These are phyloP conservation scores for Madurella fahalii DNA, from an alignment of 2,329 filamentous ascomycete species.

Conservation along the genomic window DNA sequence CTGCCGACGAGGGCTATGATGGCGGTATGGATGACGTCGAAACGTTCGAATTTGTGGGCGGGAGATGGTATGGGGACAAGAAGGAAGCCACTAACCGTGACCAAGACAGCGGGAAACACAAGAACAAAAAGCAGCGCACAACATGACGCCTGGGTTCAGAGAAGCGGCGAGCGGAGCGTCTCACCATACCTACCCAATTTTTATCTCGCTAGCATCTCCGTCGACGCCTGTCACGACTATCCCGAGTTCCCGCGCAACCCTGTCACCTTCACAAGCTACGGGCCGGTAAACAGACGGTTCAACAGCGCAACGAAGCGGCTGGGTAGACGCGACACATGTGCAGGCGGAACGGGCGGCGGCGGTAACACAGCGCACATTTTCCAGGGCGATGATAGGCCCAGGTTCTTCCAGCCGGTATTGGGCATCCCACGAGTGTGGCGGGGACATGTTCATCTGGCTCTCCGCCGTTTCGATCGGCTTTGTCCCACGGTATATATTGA, in stretches of 20 bases:
- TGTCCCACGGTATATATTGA: not conserved
- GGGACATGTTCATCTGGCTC: not conserved
- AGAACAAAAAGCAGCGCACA: slow-evolving; percentile 24
- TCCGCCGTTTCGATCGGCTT: not conserved
- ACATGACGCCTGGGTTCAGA: slow-evolving; percentile 4
- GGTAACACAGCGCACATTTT: too few relatives aligned
- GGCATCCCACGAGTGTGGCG: not conserved
- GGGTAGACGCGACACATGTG: too few relatives aligned
- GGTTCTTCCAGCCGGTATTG: too few relatives aligned
- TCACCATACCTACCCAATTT: not conserved
- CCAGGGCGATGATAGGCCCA: too few relatives aligned
- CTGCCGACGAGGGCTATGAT: slow-evolving; percentile 34
- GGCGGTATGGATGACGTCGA: slow-evolving; percentile 7
- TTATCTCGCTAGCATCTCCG: not conserved
- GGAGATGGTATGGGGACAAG: slow-evolving; percentile 2
- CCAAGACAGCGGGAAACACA: slow-evolving; percentile 18
- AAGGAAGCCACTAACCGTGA: slow-evolving; percentile 17
- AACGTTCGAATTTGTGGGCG: slow-evolving; percentile 9
- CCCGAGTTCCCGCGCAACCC: too few relatives aligned
- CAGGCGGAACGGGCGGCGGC: too few relatives aligned
- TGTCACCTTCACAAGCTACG: too few relatives aligned
- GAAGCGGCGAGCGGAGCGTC: too few relatives aligned
- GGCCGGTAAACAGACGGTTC: too few relatives aligned
- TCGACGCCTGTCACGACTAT: too few relatives aligned
- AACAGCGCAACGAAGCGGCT: too few relatives aligned